These are phyloP conservation scores for Geotrichum citri-aurantii DNA, from an alignment of 1,139 yeast species.

Conservation along the genomic window DNA sequence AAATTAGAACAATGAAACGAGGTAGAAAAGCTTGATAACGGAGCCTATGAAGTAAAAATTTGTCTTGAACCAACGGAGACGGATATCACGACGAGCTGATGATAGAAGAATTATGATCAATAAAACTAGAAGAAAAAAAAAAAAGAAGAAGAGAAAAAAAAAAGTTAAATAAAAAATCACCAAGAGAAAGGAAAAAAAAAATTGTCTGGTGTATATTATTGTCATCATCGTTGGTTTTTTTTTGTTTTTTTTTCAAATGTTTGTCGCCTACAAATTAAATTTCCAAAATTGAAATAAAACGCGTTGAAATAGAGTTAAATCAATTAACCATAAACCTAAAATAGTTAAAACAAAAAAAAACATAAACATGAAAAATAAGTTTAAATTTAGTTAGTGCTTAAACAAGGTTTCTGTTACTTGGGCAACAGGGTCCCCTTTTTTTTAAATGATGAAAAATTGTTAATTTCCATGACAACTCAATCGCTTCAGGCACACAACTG, in stretches of 20 bases:
- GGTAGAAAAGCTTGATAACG: background rate
- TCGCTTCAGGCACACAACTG: background rate
- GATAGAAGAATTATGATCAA: background rate
- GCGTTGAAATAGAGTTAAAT: background rate
- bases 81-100: background rate
- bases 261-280: background rate
- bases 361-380: too few relatives aligned
- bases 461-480: background rate
- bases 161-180: background rate
- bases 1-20: background rate
- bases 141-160: background rate
- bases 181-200: background rate
- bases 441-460: too few relatives aligned
- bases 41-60: background rate
- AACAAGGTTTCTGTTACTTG: background rate
- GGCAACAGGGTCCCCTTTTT: background rate
- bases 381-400: background rate
- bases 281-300: background rate
- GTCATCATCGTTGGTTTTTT: too few relatives aligned
- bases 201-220: too few relatives aligned
- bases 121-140: background rate
- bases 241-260: background rate
- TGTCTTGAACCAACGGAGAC: background rate
- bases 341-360: too few relatives aligned
- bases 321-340: background rate